Evolutionary conservation across 2,329 filamentous ascomycete species (phyloP), one percentile per base, ranked within the genome.

Genomic region (Fusarium neocosmosporiellum): DNA sequence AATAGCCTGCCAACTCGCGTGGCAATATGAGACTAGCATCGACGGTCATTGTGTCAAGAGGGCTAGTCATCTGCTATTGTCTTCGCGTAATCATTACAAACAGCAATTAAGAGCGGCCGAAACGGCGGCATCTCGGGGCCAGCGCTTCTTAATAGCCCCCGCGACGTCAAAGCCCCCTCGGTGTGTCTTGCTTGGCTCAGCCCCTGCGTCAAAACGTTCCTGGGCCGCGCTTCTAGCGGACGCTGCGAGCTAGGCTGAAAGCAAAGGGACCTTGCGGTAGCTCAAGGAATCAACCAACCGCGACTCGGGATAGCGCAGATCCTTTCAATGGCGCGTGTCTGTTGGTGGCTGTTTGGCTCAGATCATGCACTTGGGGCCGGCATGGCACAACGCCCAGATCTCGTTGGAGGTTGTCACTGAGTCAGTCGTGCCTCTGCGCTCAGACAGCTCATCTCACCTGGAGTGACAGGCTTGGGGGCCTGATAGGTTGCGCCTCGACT

Each of bases 341-440:
- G 53, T 34, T 36, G 13, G 33, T 5, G 3, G 3, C 20, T 57
- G 53, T 34, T 20, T 36, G 2, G 22, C 34, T 57, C 54, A 57
- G 54, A 57, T 57, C 54, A 57, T 36, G 54, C 34, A 57, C 46
- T 53, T 43, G 41, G 14, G 37, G 20, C 20, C 20, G 29, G 11
- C 50, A 54, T 54, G 31, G 29, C 7, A 22, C 34, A 58, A 58
- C 54, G 54, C 54, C 54, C 24, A 58, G 54, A 58, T 58, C 54
- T 58, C 54, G 18, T 39, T 57, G 24, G 54, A 29, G 10, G 34
- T 9, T 29, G 54, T 58, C 34, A 55, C 36, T 39, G 54, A 58
- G 10, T 58, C 54, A 58, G 54, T 24, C 33, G 33, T 37, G 16
- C 22, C 34, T 36, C 24, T 29, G 54, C 54, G 54, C 54, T 58